Base-by-base conservation (phyloP, 352 stramenopile species). In the Hyaloperonospora brassicae region DNA sequence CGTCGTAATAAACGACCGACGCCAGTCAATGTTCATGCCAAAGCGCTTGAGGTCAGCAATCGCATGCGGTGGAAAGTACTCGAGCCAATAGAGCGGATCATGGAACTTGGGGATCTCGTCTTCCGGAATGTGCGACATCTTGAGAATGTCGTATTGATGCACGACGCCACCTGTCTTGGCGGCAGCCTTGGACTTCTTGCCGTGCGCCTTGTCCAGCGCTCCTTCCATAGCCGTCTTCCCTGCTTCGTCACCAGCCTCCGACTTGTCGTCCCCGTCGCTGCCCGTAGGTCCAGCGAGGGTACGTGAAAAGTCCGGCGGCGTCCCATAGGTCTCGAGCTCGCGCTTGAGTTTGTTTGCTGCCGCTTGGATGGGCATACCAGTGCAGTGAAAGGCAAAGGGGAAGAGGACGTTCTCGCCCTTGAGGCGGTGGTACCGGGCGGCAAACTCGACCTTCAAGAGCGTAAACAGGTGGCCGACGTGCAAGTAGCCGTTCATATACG, bases 401-500 rank as follows among this genome's bases (percentile, higher is more conserved):
- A 99, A 99, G 45, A 99, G 72, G 35, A 98, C 96, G 78, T 99
- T 99, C 68, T 98, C 97, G 42, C 96, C 97, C 74, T 97, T 95
- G 48, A 99, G 86, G 41, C 95, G 87, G 69, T 99, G 94, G 54
- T 85, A 94, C 22, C 84, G 84, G 35, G 82, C 84, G 6, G 88
- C 80, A 61, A 97, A 97, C 62, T 96, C 91, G 7, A 97, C 96
- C 78, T 99, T 99, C 53, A 96, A 98, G 57, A 99, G 86, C 55
- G 88, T 98, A 81, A 99, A 99, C 38, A 91, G 68, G 65, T 97
- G 89, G 12, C 97, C 97, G 59, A 99, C 88, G 76, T 99, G 97
- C 68, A 99, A 73, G 62, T 97, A 96, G 27, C 97, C 97, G 70
- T 99, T 99, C 84, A 98, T 99, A 86, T 99, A 99, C 38, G 97